Base-by-base conservation (phyloP, 1,139 yeast species). In the Taphrina confusa region DNA sequence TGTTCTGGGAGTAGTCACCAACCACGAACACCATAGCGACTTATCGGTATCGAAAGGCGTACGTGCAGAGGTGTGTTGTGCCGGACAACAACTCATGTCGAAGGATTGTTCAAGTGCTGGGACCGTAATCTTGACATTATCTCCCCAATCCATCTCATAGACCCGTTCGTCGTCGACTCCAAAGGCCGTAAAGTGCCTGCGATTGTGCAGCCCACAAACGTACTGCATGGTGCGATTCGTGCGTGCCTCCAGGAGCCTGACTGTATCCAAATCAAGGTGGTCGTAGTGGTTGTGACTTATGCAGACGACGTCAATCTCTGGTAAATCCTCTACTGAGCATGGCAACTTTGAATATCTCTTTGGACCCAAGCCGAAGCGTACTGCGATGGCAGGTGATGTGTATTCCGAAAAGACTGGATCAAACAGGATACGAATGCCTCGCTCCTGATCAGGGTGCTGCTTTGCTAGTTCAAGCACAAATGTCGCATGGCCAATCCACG, bases 11-110 rank as follows among this genome's bases (percentile, higher is more conserved):
- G 54, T 37, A 14, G 42, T 34, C 31, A 64, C 18, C 25, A 61
- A 40, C 64, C 65, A 64, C 1, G 66, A 64, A 12, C 63, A 60
- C 97, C 97, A 91, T 56, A 91, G 74, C 0, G 95, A 82, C 36
- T 77, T 75, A 71, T 91, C 91, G 1, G 95, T 80, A 70, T 91
- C 97, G 22, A 83, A 69, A 23, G 89, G 73, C 50, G 81, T 80
- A 44, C 96, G 73, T 0, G 96, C 97, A 0, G 95, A 86, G 96
- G 97, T 90, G 72, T 91, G 97, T 96, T 91, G 91, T 0, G 97
- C 90, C 0, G 97, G 97, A 0, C 92, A 80, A 20, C 64, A 62
- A 5, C 46, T 33, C 12, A 60, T 23, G 5, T 57, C 50, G 12
- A 61, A 62, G 37, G 57, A 37, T 11, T 33, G 27, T 2, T 27